These are phyloP conservation scores for Curvularia lunata DNA, from an alignment of 2,329 filamentous ascomycete genomes.

Conservation along the genomic window DNA sequence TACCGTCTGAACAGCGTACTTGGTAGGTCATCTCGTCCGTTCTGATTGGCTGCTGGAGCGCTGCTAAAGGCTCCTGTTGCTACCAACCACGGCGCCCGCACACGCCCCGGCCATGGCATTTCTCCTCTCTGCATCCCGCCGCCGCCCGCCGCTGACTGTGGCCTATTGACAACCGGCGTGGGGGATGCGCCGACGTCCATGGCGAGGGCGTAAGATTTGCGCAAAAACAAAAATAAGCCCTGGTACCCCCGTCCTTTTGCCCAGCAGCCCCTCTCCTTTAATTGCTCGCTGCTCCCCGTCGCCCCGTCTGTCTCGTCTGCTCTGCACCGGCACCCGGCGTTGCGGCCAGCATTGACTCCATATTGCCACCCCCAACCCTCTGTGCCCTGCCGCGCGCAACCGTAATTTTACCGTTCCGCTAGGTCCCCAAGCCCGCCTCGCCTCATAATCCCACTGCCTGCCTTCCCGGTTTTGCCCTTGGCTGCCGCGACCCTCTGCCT, in stretches of 20 bases:
- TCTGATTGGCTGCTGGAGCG: no score
- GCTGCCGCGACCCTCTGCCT: conserved; percentile 30
- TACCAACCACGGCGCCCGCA: conserved; percentile 1
- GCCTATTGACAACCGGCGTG: conserved; percentile 17
- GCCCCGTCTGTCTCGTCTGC: neutral
- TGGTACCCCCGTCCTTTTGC: neutral
- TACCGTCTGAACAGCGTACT: no score
- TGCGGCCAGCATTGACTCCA: conserved; percentile 3
- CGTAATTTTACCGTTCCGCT: conserved; percentile 22
- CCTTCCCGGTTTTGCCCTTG: conserved; percentile 31
- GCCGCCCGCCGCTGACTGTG: conserved; percentile 13
- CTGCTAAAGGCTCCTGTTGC: neutral
- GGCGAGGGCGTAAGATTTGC: conserved; percentile 1
- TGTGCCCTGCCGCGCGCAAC: conserved; percentile 4
- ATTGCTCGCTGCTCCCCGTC: neutral
- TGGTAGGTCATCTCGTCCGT: no score
- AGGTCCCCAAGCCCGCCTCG: conserved; percentile 17
- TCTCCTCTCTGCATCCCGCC: neutral
- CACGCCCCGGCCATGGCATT: neutral
- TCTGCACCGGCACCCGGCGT: neutral
- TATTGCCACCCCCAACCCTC: conserved; percentile 10
- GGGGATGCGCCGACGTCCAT: conserved; percentile 3
- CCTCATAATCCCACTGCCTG: conserved; percentile 28
- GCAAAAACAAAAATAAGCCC: conserved; percentile 5
- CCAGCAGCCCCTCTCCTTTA: neutral